Conservation (phyloP, 495 filamentous ascomycete species). For the Delitschia confertaspora region DNA sequence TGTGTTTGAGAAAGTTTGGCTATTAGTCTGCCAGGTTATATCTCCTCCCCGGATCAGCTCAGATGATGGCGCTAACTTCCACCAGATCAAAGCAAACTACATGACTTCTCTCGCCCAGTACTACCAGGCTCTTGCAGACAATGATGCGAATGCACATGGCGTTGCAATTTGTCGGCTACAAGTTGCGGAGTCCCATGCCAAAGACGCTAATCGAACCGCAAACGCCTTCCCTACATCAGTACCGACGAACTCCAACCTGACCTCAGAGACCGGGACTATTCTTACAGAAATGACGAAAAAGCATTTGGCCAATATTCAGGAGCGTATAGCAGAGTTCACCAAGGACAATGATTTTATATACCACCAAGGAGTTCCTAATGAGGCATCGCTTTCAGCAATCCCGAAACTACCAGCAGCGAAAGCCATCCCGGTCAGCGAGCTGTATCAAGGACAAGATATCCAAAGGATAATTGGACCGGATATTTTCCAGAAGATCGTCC, state of each 20-base stretch:
- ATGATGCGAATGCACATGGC: constrained; percentile 79
- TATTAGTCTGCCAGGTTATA: constrained; percentile 65
- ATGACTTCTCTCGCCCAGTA: constrained; percentile 84
- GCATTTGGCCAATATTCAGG: constrained; percentile 70
- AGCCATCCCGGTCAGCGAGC: constrained; percentile 90
- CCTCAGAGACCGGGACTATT: constrained; percentile 62
- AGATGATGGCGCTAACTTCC: background rate
- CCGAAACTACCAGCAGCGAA: constrained; percentile 95
- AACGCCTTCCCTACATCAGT: constrained; percentile 72
- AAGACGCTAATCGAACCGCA: constrained; percentile 66
- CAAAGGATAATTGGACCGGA: constrained; percentile 93
- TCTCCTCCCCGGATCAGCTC: background rate
- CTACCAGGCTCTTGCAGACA: constrained; percentile 86
- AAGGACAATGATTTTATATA: constrained; percentile 99
- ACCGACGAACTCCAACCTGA: constrained; percentile 73
- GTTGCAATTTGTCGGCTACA: constrained; percentile 76
- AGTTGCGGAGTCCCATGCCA: constrained; percentile 64
- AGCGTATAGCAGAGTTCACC: constrained; percentile 60
- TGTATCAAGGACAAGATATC: constrained; percentile 96
- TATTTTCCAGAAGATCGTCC: constrained; percentile 93
- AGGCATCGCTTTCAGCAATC: constrained; percentile 68
- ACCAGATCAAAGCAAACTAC: constrained; percentile 69
- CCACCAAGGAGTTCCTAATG: constrained; percentile 80
- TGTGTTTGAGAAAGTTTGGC: constrained; percentile 94
- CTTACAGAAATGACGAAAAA: constrained; percentile 75